Percentiles rank a stretch among this genome's conserved stretches.
Conservation (phyloP, 164 flowering plant genomes). For the Umbilicus rupestris region DNA sequence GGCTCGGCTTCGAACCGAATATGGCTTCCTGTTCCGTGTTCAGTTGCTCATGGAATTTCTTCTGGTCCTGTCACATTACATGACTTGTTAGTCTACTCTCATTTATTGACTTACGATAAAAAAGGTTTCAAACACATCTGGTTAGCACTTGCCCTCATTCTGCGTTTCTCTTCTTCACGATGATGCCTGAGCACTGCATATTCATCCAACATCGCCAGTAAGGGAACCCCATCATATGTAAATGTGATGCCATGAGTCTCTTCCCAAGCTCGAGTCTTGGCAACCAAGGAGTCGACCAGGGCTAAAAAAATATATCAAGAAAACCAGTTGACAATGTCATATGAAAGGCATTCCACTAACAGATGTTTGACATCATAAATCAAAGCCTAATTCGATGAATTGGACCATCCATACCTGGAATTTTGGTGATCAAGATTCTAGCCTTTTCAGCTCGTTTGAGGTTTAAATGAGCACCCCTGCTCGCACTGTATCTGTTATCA, state of each 20-base stretch:
- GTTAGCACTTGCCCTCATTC: slow-evolving; percentile 54
- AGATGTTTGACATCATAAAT: neutral
- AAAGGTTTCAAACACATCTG: too few relatives aligned
- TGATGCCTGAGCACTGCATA: slow-evolving; percentile 93
- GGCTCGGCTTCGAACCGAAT: slow-evolving; percentile 80
- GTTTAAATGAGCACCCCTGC: slow-evolving; percentile 92
- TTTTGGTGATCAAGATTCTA: slow-evolving; percentile 75
- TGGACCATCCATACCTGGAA: slow-evolving; percentile 50
- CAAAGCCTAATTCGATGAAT: neutral
- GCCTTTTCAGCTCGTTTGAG: slow-evolving; percentile 98
- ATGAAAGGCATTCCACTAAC: neutral
- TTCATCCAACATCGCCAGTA: slow-evolving; percentile 90
- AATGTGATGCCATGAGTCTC: slow-evolving; percentile 68
- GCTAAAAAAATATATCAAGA: slow-evolving; percentile 26
- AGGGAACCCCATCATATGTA: slow-evolving; percentile 88
- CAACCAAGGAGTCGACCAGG: slow-evolving; percentile 54
- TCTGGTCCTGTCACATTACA: slow-evolving; percentile 54
- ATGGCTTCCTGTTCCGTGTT: slow-evolving; percentile 66
- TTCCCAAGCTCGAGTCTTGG: slow-evolving; percentile 90
- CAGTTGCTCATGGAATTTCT: slow-evolving; percentile 68
- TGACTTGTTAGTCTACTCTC: neutral
- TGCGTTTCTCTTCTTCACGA: slow-evolving; percentile 43
- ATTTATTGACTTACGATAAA: neutral
- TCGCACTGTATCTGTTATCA: slow-evolving; percentile 84
- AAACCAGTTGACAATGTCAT: neutral